Percentiles rank a stretch among this genome's conserved stretches.
These are phyloP conservation scores for Yarrowia sp. DNA, from an alignment of 805 yeast species.

Conservation along the genomic window DNA sequence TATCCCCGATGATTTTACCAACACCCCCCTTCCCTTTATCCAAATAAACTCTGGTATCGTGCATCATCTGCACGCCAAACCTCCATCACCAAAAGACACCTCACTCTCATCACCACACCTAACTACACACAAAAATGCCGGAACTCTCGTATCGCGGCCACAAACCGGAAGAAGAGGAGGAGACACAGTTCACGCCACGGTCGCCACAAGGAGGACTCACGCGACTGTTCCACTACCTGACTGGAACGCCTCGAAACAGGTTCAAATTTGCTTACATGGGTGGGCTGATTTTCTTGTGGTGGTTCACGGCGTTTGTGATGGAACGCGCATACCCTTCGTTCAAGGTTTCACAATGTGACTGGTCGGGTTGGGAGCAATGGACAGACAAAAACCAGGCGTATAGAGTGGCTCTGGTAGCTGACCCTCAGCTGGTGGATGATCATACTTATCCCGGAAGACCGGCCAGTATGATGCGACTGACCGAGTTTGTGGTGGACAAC, in stretches of 20 bases:
- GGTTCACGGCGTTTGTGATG: constrained; percentile 9
- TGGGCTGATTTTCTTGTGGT: not conserved
- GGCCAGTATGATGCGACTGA: constrained; percentile 47
- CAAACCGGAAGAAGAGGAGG: not conserved
- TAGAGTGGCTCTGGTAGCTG: constrained; percentile 66
- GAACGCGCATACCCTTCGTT: not conserved
- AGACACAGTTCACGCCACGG: not conserved
- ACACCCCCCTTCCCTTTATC: no score
- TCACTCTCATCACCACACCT: not conserved
- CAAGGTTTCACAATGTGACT: constrained; percentile 2
- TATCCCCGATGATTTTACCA: no score
- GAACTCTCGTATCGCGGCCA: constrained; percentile 8
- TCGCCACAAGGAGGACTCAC: constrained; percentile 22
- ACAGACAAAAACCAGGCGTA: constrained; percentile 18
- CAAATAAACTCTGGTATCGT: not conserved
- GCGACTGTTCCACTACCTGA: constrained; percentile 10
- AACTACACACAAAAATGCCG: not conserved
- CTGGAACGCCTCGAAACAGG: constrained; percentile 9
- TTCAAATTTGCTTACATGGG: constrained; percentile 15
- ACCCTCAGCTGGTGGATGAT: constrained; percentile 89
- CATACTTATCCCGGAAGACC: constrained; percentile 80
- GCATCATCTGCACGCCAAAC: not conserved
- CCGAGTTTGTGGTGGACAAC: constrained; percentile 65
- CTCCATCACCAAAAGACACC: constrained; percentile 6
- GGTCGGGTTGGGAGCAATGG: constrained; percentile 48